Conservation (phyloP, 1,139 yeast genomes). For the Saccharomycopsis hybrid region DNA sequence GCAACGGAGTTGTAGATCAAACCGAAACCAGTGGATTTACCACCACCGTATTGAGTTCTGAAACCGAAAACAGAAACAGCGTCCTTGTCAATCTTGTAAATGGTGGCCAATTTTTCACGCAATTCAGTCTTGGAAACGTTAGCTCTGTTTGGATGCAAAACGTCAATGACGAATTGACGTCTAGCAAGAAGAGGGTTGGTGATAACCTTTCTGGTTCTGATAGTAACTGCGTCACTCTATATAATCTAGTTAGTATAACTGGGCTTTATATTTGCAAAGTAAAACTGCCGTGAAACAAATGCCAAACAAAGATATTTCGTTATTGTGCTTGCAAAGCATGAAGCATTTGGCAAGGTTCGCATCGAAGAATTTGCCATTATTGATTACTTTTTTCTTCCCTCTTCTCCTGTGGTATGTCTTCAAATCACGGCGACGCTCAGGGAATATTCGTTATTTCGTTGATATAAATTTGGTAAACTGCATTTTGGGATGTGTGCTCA, state of each 20-base stretch:
- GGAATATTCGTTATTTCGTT: no score
- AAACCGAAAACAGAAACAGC: slow-evolving; percentile 98
- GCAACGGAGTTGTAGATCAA: slow-evolving; percentile 97
- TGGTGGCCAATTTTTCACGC: slow-evolving; percentile 93
- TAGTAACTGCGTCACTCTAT: slow-evolving; percentile 97
- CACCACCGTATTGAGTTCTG: slow-evolving; percentile 99
- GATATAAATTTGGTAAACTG: no score
- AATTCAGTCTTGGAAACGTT: slow-evolving; percentile 99
- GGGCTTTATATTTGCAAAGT: no score
- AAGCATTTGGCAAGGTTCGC: no score
- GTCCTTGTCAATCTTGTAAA: slow-evolving; percentile 98
- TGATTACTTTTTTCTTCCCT: no score
- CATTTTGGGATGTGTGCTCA: no score
- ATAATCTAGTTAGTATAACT: slow-evolving; percentile 30
- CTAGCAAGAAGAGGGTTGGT: slow-evolving; percentile 99
- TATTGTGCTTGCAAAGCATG: no score
- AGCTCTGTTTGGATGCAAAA: slow-evolving; percentile 99
- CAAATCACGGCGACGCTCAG: no score
- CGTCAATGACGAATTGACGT: slow-evolving; percentile 99
- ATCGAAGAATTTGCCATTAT: no score
- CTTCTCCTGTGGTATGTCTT: no score
- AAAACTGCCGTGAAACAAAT: no score
- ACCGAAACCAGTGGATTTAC: slow-evolving; percentile 99
- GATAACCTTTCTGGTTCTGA: slow-evolving; percentile 99
- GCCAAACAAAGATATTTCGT: no score